Evolutionary conservation across 495 filamentous ascomycete genomes (phyloP).

Genomic region (Daldinia bambusicola): DNA sequence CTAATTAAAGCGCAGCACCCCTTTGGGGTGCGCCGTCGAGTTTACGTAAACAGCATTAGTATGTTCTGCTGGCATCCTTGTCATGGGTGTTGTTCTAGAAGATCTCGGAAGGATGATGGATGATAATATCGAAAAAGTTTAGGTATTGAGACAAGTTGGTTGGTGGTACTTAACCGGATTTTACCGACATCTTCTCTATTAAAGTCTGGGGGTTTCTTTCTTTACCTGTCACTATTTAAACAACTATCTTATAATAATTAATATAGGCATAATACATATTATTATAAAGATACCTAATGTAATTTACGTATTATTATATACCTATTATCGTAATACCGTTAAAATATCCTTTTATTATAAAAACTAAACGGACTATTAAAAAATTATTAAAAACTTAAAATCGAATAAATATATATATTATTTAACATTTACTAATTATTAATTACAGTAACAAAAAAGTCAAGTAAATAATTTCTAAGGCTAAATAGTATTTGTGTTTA

Average conservation of each 20-base stretch:
- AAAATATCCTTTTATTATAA: too few species aligned
- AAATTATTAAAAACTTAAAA: not conserved
- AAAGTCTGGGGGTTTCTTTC: not conserved
- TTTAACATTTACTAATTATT: not conserved
- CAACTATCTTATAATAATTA: too few species aligned
- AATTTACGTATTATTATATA: not conserved
- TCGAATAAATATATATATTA: not conserved
- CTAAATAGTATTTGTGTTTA: not conserved
- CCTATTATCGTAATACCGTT: constrained; percentile 5
- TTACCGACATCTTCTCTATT: constrained; percentile 26
- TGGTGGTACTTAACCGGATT: constrained; percentile 22
- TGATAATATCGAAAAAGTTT: constrained; percentile 9
- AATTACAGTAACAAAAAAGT: not conserved
- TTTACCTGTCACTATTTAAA: too few species aligned
- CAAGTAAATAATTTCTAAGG: not conserved
- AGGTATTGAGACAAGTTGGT: constrained; percentile 6
- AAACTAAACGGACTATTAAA: not conserved
- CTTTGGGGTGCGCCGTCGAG: too few species aligned
- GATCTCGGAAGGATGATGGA: not conserved
- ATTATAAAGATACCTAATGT: not conserved
- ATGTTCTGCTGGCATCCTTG: not conserved
- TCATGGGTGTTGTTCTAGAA: constrained; percentile 12
- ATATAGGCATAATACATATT: not conserved
- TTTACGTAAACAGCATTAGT: too few species aligned
- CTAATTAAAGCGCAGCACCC: too few species aligned